These are phyloP conservation scores for Plasmodium relictum DNA, from an alignment of 169 alveolate genomes.

Conservation along the genomic window DNA sequence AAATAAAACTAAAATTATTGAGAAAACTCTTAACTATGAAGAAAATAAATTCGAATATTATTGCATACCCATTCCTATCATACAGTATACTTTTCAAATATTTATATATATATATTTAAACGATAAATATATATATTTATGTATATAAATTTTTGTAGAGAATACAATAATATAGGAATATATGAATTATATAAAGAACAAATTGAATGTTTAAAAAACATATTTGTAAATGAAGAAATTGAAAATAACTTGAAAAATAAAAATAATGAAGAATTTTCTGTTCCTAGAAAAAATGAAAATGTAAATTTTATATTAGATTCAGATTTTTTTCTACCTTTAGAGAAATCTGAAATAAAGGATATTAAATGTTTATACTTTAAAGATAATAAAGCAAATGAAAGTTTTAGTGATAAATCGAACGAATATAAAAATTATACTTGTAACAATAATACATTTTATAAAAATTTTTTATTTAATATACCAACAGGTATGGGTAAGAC, in stretches of 20 bases:
- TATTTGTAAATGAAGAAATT: conserved; percentile 32
- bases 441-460: conserved; percentile 4
- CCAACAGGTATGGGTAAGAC: conserved; percentile 78
- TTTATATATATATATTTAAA: too few relatives aligned
- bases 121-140: background rate
- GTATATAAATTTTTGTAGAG: conserved; percentile 13
- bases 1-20: background rate
- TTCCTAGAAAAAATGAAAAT: too few relatives aligned
- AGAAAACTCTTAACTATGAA: background rate
- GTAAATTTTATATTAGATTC: background rate
- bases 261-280: conserved; percentile 9
- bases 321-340: background rate
- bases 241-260: conserved; percentile 9
- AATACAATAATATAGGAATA: conserved; percentile 28
- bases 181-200: conserved; percentile 55
- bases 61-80: conserved; percentile 50
- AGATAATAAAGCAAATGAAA: background rate
- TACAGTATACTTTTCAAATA: conserved; percentile 22
- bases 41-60: conserved; percentile 43
- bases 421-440: background rate
- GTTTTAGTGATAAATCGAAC: background rate
- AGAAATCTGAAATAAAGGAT: background rate
- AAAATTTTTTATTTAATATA: conserved; percentile 39
- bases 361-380: background rate
- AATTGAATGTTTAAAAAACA: conserved; percentile 23